Evolutionary conservation across 2,329 filamentous ascomycete species (phyloP), one percentile per base, ranked within the genome.

Genomic region (Cucurbitaria berberidis): DNA sequence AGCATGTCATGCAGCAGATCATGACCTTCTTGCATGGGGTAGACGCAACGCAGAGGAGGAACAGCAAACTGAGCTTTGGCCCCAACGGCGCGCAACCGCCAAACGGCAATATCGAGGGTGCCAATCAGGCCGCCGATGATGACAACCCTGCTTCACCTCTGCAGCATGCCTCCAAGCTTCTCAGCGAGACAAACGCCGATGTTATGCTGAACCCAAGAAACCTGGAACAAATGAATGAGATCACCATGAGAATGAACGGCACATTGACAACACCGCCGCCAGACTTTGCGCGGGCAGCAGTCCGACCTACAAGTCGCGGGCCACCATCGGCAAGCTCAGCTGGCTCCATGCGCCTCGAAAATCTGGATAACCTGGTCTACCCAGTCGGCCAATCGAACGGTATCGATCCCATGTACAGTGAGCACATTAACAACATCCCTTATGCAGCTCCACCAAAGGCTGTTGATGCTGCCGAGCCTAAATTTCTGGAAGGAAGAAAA

Each of bases 361-460:
- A 89, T 49, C 74, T 89, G 39, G 87, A 89, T 56, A 84, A 82
- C 59, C 84, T 96, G 48, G 92, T 97, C 9, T 98, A 97, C 71
- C 93, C 93, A 0, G 91, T 96, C 15, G 93, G 93, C 16, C 87
- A 92, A 60, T 95, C 89, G 0, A 90, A 96, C 61, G 93, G 93
- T 47, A 97, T 97, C 62, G 93, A 97, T 70, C 93, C 93, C 1
- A 95, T 96, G 82, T 93, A 93, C 70, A 89, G 90, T 64, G 93
- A 97, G 66, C 92, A 97, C 69, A 91, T 97, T 69, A 87, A 93
- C 77, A 96, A 96, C 72, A 96, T 97, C 50, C 91, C 93, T 0
- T 98, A 96, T 70, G 82, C 88, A 8, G 81, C 91, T 76, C 91
- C 85, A 15, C 82, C 89, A 2, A 91, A 89, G 62, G 80, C 82